These are phyloP conservation scores for Xylaria sp. DNA, from an alignment of 2,329 filamentous ascomycete species.

Conservation along the genomic window DNA sequence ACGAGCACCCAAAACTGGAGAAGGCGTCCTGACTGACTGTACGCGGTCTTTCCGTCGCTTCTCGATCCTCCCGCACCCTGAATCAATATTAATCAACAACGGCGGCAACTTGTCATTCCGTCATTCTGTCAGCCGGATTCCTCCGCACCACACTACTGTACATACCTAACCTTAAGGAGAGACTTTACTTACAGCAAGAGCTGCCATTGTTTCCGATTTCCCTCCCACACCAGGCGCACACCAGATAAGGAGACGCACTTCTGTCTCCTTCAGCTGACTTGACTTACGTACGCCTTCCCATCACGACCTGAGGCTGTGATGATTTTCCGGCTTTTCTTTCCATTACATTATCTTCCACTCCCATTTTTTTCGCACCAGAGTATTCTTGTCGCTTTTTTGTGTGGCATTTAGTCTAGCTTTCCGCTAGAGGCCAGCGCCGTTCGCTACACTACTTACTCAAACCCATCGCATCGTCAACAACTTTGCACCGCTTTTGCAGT, in stretches of 20 bases:
- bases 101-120: constrained; percentile 2
- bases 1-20: not conserved
- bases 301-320: not conserved
- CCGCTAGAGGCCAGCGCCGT: not conserved
- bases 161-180: no score
- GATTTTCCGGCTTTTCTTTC: not conserved
- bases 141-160: not conserved
- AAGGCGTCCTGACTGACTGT: no score
- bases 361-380: not conserved
- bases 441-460: not conserved
- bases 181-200: no score
- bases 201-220: not conserved
- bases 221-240: not conserved
- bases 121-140: not conserved
- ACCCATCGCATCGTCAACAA: not conserved
- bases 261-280: not conserved
- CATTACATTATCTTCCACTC: not conserved
- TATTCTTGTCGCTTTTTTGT: not conserved
- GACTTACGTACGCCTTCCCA: constrained; percentile 6
- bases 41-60: constrained; percentile 8
- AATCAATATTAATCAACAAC: not conserved
- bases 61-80: constrained; percentile 5
- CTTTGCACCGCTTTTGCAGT: not conserved
- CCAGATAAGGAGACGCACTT: not conserved
- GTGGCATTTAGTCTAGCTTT: not conserved